Evolutionary conservation across 2,329 filamentous ascomycete genomes (phyloP).

Genomic region (Metarhizium robertsii): DNA sequence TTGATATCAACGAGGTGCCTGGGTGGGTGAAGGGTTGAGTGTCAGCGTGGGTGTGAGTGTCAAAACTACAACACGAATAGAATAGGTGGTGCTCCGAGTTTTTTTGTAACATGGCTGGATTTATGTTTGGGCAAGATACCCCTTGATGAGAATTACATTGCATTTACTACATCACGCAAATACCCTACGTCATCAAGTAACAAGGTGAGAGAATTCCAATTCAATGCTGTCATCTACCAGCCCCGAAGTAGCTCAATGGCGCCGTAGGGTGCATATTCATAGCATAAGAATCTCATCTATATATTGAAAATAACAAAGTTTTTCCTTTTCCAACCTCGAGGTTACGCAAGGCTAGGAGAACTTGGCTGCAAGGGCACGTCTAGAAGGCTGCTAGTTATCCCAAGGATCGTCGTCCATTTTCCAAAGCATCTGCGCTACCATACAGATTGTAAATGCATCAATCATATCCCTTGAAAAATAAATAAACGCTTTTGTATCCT

Average conservation of each 20-base stretch:
- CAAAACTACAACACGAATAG: too few species aligned
- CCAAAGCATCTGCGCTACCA: too few species aligned
- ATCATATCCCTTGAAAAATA: too few species aligned
- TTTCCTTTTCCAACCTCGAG: too few species aligned
- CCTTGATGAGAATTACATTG: not conserved
- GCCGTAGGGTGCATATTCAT: constrained; percentile 4
- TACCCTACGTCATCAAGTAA: too few species aligned
- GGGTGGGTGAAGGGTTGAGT: constrained; percentile 57
- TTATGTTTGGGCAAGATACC: not conserved
- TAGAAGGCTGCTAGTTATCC: too few species aligned
- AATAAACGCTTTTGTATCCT: constrained; percentile 3
- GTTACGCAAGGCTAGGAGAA: not conserved
- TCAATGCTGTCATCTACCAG: too few species aligned
- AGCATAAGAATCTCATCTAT: not conserved
- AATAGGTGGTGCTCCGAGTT: not conserved
- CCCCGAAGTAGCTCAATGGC: not conserved
- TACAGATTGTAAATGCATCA: too few species aligned
- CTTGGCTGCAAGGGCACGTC: too few species aligned
- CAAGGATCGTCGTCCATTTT: too few species aligned
- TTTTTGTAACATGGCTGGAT: not conserved
- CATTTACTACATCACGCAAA: not conserved
- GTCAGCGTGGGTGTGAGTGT: constrained; percentile 7
- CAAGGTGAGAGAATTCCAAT: too few species aligned
- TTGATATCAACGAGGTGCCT: constrained; percentile 57
- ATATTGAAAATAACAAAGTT: too few species aligned